phyloP scores from a whole-genome alignment of 1,139 yeast species.

The Candida gigantensis region DNA sequence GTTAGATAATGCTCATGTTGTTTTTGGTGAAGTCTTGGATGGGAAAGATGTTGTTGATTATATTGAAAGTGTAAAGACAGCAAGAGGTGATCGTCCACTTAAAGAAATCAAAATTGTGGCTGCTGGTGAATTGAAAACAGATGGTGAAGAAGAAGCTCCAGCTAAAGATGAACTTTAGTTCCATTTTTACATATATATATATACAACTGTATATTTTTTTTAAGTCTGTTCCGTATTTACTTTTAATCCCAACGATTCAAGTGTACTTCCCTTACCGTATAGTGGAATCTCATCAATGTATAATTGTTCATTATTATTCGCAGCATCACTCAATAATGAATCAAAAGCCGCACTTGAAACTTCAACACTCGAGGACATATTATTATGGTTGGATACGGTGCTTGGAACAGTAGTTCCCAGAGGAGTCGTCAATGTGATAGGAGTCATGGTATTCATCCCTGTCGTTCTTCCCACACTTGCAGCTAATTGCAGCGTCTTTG shows the following conservation, averaged over 20 bases:
- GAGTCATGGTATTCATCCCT: conserved; percentile 20
- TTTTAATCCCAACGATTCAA: conserved; percentile 36
- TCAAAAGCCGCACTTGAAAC: conserved; percentile 35
- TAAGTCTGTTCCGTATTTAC: conserved; percentile 20
- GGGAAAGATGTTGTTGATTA: conserved; percentile 63
- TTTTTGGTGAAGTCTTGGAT: conserved; percentile 75
- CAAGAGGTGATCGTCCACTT: conserved; percentile 52
- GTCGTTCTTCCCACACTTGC: conserved; percentile 13
- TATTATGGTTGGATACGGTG: conserved; percentile 10
- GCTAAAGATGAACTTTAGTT: conserved; percentile 32
- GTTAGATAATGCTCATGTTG: conserved; percentile 74
- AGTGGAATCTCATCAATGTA: conserved; percentile 43
- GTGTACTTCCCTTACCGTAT: conserved; percentile 43
- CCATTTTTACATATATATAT: not conserved
- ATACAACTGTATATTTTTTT: not conserved
- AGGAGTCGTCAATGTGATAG: conserved; percentile 23
- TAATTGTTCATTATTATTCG: conserved; percentile 19
- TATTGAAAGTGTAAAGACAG: conserved; percentile 55
- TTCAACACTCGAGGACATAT: conserved; percentile 19
- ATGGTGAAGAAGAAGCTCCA: conserved; percentile 18
- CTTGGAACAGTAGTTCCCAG: conserved; percentile 20
- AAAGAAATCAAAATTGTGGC: conserved; percentile 50
- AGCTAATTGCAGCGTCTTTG: conserved; percentile 11
- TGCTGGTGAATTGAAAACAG: conserved; percentile 45
- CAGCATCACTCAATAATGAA: conserved; percentile 28